These are phyloP conservation scores for Debaryomyces sp. DNA, from an alignment of 1,139 yeast genomes.

Conservation along the genomic window DNA sequence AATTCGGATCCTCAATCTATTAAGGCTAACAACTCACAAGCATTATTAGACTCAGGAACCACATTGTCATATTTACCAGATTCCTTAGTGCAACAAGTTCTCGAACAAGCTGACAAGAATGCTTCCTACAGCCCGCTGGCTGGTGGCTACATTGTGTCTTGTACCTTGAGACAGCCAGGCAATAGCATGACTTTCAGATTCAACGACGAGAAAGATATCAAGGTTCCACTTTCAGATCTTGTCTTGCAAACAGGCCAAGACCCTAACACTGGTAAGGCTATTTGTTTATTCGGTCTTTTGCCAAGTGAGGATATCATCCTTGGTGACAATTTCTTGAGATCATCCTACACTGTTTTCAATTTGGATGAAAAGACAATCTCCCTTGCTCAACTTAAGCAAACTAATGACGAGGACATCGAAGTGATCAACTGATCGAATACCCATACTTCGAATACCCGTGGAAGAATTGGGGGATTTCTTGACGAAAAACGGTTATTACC, in stretches of 20 bases:
- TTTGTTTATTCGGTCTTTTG: conserved; percentile 21
- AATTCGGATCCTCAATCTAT: conserved; percentile 11
- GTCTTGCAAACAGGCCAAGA: conserved; percentile 17
- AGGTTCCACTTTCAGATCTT: conserved; percentile 28
- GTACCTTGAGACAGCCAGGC: conserved; percentile 28
- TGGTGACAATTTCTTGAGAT: conserved; percentile 43
- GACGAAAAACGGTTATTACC: neutral
- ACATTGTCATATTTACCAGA: conserved; percentile 33
- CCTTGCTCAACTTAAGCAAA: conserved; percentile 39
- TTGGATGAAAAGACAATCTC: conserved; percentile 41
- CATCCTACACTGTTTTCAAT: conserved; percentile 39
- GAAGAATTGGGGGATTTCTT: neutral
- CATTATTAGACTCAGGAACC: conserved; percentile 44
- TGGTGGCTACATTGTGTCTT: conserved; percentile 28
- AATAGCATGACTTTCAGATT: conserved; percentile 31
- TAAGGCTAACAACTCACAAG: conserved; percentile 21
- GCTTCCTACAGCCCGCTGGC: conserved; percentile 27
- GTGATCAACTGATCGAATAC: conserved; percentile 11
- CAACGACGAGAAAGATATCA: conserved; percentile 22
- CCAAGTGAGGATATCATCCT: conserved; percentile 21
- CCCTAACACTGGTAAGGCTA: conserved; percentile 12
- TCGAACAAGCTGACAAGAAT: conserved; percentile 17
- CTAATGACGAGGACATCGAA: conserved; percentile 26
- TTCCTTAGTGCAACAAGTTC: neutral
- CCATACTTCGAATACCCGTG: neutral